Percentiles rank a stretch among this genome's conserved stretches.
Conservation (phyloP, 805 yeast genomes). For the Clavispora asparagi region DNA sequence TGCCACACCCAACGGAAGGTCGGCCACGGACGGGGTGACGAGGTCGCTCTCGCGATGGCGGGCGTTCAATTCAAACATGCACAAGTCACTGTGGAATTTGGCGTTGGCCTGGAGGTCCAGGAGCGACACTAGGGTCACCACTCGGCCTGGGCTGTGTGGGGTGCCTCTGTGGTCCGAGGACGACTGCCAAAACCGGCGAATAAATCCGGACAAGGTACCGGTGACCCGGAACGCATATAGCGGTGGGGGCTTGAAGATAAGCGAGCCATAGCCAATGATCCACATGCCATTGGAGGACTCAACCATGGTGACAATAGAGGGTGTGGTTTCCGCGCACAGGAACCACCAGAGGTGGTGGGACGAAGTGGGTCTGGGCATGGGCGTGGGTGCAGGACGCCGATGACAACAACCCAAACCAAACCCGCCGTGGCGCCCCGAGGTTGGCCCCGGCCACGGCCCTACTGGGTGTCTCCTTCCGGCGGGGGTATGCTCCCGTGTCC, state of each 20-base stretch:
- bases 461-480: no score
- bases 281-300: conserved; percentile 42
- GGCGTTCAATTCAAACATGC: conserved; percentile 22
- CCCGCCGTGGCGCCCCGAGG: no score
- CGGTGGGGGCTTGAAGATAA: conserved; percentile 88
- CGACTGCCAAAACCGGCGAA: conserved; percentile 87
- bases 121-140: conserved; percentile 70
- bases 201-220: conserved; percentile 71
- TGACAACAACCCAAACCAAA: no score
- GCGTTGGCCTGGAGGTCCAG: conserved; percentile 43
- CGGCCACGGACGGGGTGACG: conserved; percentile 3
- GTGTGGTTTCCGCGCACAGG: not conserved
- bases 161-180: conserved; percentile 90
- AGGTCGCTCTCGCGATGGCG: not conserved
- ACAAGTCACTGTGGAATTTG: conserved; percentile 40
- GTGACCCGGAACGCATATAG: conserved; percentile 55
- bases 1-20: conserved; percentile 6
- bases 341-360: no score
- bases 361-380: no score
- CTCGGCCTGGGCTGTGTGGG: conserved; percentile 82
- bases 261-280: conserved; percentile 88
- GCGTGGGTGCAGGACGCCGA: no score
- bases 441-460: no score
- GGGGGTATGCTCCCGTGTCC: no score
- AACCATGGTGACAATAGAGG: not conserved